Evolutionary conservation across 768 basidiomycete species (phyloP).

Genomic region (Boletus tomentosulus): DNA sequence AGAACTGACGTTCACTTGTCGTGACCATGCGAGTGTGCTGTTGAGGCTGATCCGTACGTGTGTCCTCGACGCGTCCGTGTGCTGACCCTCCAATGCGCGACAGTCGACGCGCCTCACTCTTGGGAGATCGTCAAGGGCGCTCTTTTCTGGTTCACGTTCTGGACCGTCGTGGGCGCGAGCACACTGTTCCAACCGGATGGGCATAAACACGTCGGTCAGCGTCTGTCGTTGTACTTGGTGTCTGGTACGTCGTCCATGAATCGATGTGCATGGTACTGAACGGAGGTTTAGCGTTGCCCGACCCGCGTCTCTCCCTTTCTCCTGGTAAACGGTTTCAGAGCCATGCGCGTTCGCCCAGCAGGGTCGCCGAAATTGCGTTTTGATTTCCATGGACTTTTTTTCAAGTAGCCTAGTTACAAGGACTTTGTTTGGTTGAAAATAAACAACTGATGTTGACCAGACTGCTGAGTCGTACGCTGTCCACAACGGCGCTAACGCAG

Average conservation of each 20-base stretch:
- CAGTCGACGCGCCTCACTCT: slow-evolving; percentile 17
- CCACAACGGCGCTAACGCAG: slow-evolving; percentile 17
- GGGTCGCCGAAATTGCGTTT: slow-evolving; percentile 10
- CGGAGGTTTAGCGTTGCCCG: no score
- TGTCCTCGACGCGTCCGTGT: background rate
- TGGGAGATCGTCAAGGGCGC: slow-evolving; percentile 12
- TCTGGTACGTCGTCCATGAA: no score
- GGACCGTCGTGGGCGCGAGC: slow-evolving; percentile 3
- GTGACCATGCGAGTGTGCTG: background rate
- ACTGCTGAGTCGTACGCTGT: background rate
- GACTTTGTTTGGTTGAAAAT: slow-evolving; percentile 10
- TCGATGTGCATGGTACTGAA: no score
- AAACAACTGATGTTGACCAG: slow-evolving; percentile 3
- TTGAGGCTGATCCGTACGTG: slow-evolving; percentile 15
- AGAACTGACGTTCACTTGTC: background rate
- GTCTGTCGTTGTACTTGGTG: background rate
- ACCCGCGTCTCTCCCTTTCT: no score
- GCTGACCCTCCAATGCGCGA: background rate
- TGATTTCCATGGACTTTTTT: background rate
- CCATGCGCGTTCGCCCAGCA: slow-evolving; percentile 11
- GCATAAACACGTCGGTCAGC: background rate
- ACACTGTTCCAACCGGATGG: background rate
- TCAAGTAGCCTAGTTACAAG: background rate
- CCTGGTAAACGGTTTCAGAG: no score
- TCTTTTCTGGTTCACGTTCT: slow-evolving; percentile 6